Evolutionary conservation across 2,329 filamentous ascomycete species (phyloP).

Genomic region (Clarireedia paspali): DNA sequence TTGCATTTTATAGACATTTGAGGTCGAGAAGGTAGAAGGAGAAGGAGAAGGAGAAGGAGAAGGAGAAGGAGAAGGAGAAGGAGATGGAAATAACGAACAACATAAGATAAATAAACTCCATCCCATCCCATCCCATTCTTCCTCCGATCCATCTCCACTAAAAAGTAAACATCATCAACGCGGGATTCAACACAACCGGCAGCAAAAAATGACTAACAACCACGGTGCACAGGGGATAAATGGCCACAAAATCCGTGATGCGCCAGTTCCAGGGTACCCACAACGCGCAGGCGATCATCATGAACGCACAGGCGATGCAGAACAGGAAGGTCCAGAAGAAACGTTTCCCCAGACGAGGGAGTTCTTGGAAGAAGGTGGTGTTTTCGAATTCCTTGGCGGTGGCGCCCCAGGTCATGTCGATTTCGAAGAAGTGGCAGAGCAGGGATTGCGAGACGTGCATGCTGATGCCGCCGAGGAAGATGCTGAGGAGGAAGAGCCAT

Average conservation of each 20-base stretch:
- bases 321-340: slow-evolving; percentile 40
- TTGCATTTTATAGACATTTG: too few relatives aligned
- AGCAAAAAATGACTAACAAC: slow-evolving; percentile 60
- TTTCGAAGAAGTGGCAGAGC: slow-evolving; percentile 74
- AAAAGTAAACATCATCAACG: slow-evolving; percentile 59
- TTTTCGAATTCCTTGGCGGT: slow-evolving; percentile 77
- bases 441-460: slow-evolving; percentile 76
- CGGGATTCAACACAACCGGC: slow-evolving; percentile 69
- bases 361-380: slow-evolving; percentile 78
- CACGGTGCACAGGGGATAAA: slow-evolving; percentile 67
- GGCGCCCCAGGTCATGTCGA: slow-evolving; percentile 81
- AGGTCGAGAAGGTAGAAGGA: too few relatives aligned
- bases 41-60: too few relatives aligned
- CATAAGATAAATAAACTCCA: too few relatives aligned
- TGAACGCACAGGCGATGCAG: slow-evolving; percentile 49
- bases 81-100: too few relatives aligned
- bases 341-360: slow-evolving; percentile 68
- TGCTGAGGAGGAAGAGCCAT: slow-evolving; percentile 65
- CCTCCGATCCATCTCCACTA: neutral
- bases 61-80: too few relatives aligned
- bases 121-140: too few relatives aligned
- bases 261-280: slow-evolving; percentile 60
- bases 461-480: slow-evolving; percentile 76
- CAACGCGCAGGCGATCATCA: slow-evolving; percentile 51
- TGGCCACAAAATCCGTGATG: slow-evolving; percentile 66